Base-by-base conservation (phyloP, 306 rosid species). In the Trichosanthes truncata region DNA sequence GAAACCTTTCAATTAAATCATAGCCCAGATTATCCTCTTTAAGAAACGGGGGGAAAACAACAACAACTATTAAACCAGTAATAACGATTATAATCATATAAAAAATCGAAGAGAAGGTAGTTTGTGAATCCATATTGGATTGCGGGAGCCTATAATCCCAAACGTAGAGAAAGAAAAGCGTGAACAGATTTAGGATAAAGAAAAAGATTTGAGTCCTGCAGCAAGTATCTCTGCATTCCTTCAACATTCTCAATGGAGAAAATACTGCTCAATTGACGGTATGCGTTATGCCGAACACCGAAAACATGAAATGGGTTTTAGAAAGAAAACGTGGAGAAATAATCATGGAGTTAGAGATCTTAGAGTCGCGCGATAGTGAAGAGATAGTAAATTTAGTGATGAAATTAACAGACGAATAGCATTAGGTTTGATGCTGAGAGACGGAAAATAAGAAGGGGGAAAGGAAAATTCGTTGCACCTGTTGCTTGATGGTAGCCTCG, bases 401-500 rank as follows among this genome's bases (percentile, higher is more conserved):
- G n/a, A 45, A 72, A 67, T 78, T 46, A 31, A 26, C 20, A 46
- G 49, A 68, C 4, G 18, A 18, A 78, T 36, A 14, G 35, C 52
- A 40, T 10, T 2, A 2, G 17, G 18, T 40, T 21, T 41, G 20
- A 69, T 14, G 57, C 57, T 26, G 35, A 65, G 78, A 18, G 17
- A 38, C 6, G 41, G 81, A 29, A 57, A 63, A 48, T 57, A 21
- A 49, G 80, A 79, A 36, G 20, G 15, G 45, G 46, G 56, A 6
- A 40, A 17, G 46, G 18, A 77, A 77, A 80, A 81, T 66, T 31
- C 45, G 67, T 26, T 55, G 79, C 82, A 92, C 97, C 97, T 93
- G 99, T 56, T 87, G 91, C 85, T 89, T 91, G 81, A 96, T 96
- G 75, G 97, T 91, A 31, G 91, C 92, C 83, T 96, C 98, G 0